Evolutionary conservation across 345 rosid species (phyloP).

Genomic region (Melaleuca alternifolia): DNA sequence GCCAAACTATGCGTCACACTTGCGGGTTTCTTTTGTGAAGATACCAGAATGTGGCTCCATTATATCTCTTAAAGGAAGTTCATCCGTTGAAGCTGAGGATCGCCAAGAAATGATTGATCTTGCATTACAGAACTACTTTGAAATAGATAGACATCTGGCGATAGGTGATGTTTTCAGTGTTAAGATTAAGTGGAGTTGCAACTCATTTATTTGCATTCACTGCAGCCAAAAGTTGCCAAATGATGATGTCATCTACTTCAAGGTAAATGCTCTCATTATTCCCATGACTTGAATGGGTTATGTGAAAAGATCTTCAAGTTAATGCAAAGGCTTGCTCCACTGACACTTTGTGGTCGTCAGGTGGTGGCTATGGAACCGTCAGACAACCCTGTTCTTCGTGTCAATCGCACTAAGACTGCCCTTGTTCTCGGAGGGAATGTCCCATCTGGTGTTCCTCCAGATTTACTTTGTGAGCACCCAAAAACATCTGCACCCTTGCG

Average conservation of each 20-base stretch:
- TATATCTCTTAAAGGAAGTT: conserved; percentile 45
- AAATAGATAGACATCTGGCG: conserved; percentile 59
- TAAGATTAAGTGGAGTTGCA: conserved; percentile 60
- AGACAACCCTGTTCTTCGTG: conserved; percentile 62
- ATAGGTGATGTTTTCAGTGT: conserved; percentile 73
- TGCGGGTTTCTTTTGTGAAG: conserved; percentile 80
- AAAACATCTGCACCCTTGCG: conserved; percentile 53
- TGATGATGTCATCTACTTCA: conserved; percentile 47
- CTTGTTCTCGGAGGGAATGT: conserved; percentile 88
- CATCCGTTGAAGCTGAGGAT: conserved; percentile 64
- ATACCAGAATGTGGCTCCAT: conserved; percentile 86
- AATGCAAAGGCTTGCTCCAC: conserved; percentile 1
- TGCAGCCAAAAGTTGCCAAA: conserved; percentile 44
- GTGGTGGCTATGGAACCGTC: conserved; percentile 93
- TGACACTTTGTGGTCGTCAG: conserved; percentile 32
- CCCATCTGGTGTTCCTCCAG: conserved; percentile 75
- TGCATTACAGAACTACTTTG: conserved; percentile 65
- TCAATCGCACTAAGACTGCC: conserved; percentile 67
- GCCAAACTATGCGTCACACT: conserved; percentile 79
- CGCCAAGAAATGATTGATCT: conserved; percentile 83
- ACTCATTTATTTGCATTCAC: conserved; percentile 55
- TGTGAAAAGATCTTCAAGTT: background rate
- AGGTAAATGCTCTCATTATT: conserved; percentile 29
- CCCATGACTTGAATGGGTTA: background rate
- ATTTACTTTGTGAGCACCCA: conserved; percentile 37